These are phyloP conservation scores for Smallanthus sonchifolius DNA, from an alignment of 129 eudicot species.

Conservation along the genomic window DNA sequence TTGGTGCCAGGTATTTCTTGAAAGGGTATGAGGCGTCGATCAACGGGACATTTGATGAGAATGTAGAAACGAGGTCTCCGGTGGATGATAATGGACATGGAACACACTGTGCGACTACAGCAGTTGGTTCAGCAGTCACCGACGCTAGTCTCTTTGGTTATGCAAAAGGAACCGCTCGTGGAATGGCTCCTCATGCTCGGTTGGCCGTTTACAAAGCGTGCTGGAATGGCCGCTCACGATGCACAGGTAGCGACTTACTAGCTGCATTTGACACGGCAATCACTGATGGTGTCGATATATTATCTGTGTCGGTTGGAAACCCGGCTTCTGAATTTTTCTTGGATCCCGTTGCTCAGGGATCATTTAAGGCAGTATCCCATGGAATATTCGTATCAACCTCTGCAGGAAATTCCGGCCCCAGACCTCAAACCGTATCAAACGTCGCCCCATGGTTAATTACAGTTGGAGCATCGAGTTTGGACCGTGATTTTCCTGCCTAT, in stretches of 20 bases:
- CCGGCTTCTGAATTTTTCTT: constrained; percentile 25
- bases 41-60: constrained; percentile 52
- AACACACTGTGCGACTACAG: constrained; percentile 64
- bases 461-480: constrained; percentile 71
- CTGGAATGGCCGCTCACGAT: constrained; percentile 48
- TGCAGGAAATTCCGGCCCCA: constrained; percentile 62
- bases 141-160: constrained; percentile 65
- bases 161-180: constrained; percentile 71
- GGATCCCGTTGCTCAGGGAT: constrained; percentile 43
- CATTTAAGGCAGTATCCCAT: constrained; percentile 47
- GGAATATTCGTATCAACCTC: constrained; percentile 64
- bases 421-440: constrained; percentile 36
- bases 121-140: constrained; percentile 56
- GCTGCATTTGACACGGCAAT: constrained; percentile 58
- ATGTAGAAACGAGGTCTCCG: constrained; percentile 61
- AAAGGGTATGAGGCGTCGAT: constrained; percentile 50
- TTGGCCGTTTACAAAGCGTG: constrained; percentile 68
- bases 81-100: constrained; percentile 80
- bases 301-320: constrained; percentile 62
- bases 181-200: constrained; percentile 70
- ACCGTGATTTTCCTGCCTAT: constrained; percentile 65
- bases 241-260: constrained; percentile 53
- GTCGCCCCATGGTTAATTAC: constrained; percentile 79
- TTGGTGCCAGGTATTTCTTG: constrained; percentile 68
- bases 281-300: constrained; percentile 56